phyloP scores from a whole-genome alignment of 176 grass and related monocot species.

The Themeda triandra region DNA sequence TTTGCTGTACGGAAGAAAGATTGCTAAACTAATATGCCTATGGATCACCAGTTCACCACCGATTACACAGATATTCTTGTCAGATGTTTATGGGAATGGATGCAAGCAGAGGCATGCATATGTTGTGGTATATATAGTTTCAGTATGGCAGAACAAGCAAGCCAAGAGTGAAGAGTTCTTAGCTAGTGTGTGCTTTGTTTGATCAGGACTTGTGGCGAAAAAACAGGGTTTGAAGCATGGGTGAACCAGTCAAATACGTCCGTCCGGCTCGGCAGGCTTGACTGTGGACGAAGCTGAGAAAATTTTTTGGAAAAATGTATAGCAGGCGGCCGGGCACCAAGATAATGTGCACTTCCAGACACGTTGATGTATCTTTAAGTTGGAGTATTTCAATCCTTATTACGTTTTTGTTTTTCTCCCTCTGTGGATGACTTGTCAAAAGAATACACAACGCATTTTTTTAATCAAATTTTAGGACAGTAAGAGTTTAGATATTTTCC shows the following conservation, averaged over 20 bases:
- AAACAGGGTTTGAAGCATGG: not conserved
- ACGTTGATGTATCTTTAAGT: no score
- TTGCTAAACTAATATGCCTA: not conserved
- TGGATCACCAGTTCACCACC: not conserved
- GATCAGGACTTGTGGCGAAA: not conserved
- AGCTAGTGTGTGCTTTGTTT: slow-evolving; percentile 2
- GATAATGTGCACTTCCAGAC: no score
- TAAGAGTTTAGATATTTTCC: no score
- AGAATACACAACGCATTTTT: no score
- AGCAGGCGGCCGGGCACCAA: no score
- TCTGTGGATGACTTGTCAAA: no score
- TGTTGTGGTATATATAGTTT: slow-evolving; percentile 13
- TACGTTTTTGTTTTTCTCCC: no score
- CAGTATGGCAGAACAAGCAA: not conserved
- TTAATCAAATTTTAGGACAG: no score
- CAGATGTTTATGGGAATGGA: not conserved
- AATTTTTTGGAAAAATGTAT: no score
- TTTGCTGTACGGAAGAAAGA: no score
- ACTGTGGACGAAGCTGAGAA: not conserved
- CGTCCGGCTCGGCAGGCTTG: not conserved
- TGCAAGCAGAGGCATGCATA: not conserved
- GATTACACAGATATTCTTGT: not conserved
- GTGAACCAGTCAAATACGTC: not conserved
- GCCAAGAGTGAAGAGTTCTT: not conserved
- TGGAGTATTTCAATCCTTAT: no score